These are phyloP conservation scores for Coleophoma cylindrospora DNA, from an alignment of 2,329 filamentous ascomycete species.

Conservation along the genomic window DNA sequence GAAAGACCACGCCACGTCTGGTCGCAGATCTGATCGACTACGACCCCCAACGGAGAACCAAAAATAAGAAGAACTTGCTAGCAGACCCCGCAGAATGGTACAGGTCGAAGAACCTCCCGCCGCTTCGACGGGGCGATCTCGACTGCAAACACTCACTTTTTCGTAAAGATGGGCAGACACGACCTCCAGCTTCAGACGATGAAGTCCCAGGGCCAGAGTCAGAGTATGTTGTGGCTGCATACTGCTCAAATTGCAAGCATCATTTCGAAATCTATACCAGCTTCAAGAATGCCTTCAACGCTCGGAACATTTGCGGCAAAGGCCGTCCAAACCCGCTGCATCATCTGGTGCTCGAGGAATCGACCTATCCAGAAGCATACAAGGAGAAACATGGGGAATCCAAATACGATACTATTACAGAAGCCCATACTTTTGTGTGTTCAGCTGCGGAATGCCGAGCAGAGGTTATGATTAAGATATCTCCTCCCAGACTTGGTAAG, in stretches of 20 bases:
- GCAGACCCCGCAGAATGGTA: slow-evolving; percentile 51
- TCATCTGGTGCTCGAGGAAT: slow-evolving; percentile 44
- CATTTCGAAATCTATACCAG: slow-evolving; percentile 55
- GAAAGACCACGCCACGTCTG: slow-evolving; percentile 45
- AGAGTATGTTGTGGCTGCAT: slow-evolving; percentile 51
- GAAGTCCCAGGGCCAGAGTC: slow-evolving; percentile 30
- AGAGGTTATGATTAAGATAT: slow-evolving; percentile 44
- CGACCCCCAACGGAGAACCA: slow-evolving; percentile 28
- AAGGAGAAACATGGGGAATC: slow-evolving; percentile 18
- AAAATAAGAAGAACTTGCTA: slow-evolving; percentile 41
- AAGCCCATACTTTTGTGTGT: slow-evolving; percentile 51
- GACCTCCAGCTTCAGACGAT: slow-evolving; percentile 32
- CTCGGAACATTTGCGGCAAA: slow-evolving; percentile 14
- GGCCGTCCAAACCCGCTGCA: slow-evolving; percentile 45
- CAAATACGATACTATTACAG: slow-evolving; percentile 23
- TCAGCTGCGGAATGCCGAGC: slow-evolving; percentile 52
- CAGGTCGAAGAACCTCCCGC: slow-evolving; percentile 18
- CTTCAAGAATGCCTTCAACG: slow-evolving; percentile 30
- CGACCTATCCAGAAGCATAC: slow-evolving; percentile 28
- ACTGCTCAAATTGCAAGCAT: slow-evolving; percentile 56
- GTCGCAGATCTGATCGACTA: slow-evolving; percentile 38
- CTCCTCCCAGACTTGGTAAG: slow-evolving; percentile 43
- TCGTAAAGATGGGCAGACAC: slow-evolving; percentile 49
- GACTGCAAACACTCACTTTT: slow-evolving; percentile 57
- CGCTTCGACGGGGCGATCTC: slow-evolving; percentile 23